Base-by-base conservation (phyloP, 2,329 filamentous ascomycete genomes). In the Calonectria hongkongensis region DNA sequence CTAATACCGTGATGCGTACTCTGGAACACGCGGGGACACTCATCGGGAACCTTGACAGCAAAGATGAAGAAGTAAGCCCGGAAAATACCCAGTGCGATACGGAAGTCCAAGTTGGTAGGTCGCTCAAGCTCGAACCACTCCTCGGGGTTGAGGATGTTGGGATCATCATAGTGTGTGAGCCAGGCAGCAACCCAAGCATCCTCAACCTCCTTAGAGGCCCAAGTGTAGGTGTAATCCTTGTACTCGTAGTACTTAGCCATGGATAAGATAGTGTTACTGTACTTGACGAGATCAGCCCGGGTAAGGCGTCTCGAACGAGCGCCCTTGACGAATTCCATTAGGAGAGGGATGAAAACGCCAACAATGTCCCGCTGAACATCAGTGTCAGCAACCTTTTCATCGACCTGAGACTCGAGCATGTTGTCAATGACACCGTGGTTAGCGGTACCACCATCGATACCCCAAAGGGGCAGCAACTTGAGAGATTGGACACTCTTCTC, bases 1-100 rank as follows among this genome's bases (percentile, higher is more conserved):
- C 74, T 76, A 10, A 76, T 76, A 9, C 75, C 75, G 39, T 76
- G 75, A 18, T 76, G 75, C 3, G 75, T 76, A 50, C 75, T 76
- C 47, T 76, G 75, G n/a, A 76, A 76, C 0, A 75, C 75, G 4
- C 68, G 74, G 12, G 75, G 75, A 48, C 75, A 76, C 0, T 73
- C 70, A 2, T 76, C 62, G 2, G 75, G 75, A 1, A 76, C 66
- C 27, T 73, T 69, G 4, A 76, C 72, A 3, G 74, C 47, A 15
- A 72, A 76, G 50, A 76, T 76, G 10, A 76, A 76, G 18, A 76
- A 56, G 30, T 76, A 76, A 7, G 75, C 75, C 56, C 67, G 67
- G 27, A 48, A 76, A 9, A 76, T 76, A 10, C 68, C 68, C 2
- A 76, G 33, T 2, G 74, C 65, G 41, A 73, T 73, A 30, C 66